Evolutionary conservation across 208 protist genomes (phyloP), one percentile per base, ranked within the genome.

Genomic region (Leishmania guyanensis): DNA sequence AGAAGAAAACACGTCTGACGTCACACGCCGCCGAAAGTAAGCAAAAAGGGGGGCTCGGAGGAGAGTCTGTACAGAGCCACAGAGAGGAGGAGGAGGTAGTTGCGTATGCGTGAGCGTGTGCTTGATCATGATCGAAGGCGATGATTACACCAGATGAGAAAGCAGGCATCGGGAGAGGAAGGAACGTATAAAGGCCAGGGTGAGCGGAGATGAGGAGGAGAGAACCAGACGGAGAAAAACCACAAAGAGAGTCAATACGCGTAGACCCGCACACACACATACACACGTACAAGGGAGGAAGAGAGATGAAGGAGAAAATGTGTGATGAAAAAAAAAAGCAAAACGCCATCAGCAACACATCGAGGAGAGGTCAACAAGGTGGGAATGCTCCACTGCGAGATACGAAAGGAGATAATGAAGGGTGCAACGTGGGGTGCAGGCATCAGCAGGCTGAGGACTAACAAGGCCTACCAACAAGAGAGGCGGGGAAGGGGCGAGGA

Each of bases 261-360:
- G 17, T n/a, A 68, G 54, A 78, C 36, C 6, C 29, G 66, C 77
- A 71, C 26, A n/a, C 29, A 80, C 48, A 75, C 68, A 80, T n/a
- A 6, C 8, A 36, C 26, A 39, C 9, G 22, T 20, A 58, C 17
- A 58, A 58, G 17, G 17, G 16, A 56, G 17, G 16, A 29, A 33
- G 22, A 26, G 14, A 64, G 58, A 26, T 14, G 58, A 64, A 33
- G 43, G 43, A 64, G 22, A 33, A 20, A 9, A 64, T 29, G 26
- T 26, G n/a, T n/a, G 58, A 26, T 22, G 5, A 8, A 39, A 6
- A 20, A 66, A 16, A 48, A 73, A 20, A 50, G 46, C 26, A 26
- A 73, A 6, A 73, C 68, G 9, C 39, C 66, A 16, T 73, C 62
- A 71, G 17, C 39, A 22, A 73, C 68, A 53, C 39, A 50, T 73